Evolutionary conservation across 2,329 filamentous ascomycete species (phyloP).

Genomic region (Penicillium occitanis): DNA sequence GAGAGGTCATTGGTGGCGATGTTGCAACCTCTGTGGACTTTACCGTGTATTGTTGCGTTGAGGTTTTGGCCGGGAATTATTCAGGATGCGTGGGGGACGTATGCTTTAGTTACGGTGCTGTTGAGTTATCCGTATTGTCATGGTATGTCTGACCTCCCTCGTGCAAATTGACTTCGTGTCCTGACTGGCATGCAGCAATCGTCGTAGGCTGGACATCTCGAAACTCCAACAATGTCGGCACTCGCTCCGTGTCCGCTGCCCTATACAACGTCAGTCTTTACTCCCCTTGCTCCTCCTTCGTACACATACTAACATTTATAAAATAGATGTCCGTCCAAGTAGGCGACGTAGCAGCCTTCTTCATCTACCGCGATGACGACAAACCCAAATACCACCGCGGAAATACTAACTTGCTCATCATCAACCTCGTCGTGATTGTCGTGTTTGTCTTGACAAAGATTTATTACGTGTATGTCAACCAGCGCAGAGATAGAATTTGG

Average conservation of each 20-base stretch:
- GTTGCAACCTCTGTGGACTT: conserved; percentile 54
- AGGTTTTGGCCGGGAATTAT: conserved; percentile 47
- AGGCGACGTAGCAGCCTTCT: conserved; percentile 11
- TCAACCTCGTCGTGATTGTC: conserved; percentile 51
- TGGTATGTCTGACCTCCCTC: conserved; percentile 17
- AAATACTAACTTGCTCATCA: conserved; percentile 57
- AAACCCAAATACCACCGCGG: conserved; percentile 58
- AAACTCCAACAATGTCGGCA: conserved; percentile 45
- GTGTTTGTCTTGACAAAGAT: conserved; percentile 49
- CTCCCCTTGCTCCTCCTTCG: neutral
- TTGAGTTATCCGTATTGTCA: conserved; percentile 60
- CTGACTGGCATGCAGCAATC: neutral
- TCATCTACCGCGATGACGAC: conserved; percentile 57
- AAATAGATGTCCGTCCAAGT: conserved; percentile 18
- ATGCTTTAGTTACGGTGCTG: conserved; percentile 53
- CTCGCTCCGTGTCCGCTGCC: conserved; percentile 44
- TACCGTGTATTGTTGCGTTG: conserved; percentile 55
- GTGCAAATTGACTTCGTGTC: too few species aligned
- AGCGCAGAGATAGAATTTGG: conserved; percentile 15
- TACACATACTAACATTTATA: neutral
- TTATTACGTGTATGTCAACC: conserved; percentile 33
- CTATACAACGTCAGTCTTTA: conserved; percentile 44
- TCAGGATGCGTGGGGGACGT: conserved; percentile 55
- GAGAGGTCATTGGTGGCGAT: conserved; percentile 56
- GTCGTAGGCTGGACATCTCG: conserved; percentile 37